Percentiles rank a stretch among this genome's conserved stretches.
These are phyloP conservation scores for Albophoma yamanashiensis DNA, from an alignment of 2,329 filamentous ascomycete genomes.

Conservation along the genomic window DNA sequence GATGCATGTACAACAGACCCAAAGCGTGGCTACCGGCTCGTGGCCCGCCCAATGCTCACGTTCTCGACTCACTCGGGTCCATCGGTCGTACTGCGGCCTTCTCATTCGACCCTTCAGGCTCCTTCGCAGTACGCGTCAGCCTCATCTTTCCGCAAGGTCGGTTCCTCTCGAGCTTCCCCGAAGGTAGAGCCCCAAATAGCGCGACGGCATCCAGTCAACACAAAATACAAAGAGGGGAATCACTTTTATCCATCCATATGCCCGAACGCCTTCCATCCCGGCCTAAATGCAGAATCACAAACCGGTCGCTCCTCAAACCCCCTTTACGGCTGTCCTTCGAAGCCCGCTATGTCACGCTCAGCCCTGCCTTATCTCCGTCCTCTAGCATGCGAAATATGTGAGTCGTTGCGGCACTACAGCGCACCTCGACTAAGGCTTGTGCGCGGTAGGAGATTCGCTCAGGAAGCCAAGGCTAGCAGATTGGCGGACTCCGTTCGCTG, in stretches of 20 bases:
- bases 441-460: conserved; percentile 12
- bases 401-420: neutral
- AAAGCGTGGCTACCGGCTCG: neutral
- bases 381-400: neutral
- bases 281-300: conserved; percentile 1
- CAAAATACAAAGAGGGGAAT: conserved; percentile 14
- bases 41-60: neutral
- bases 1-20: neutral
- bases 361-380: neutral
- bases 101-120: neutral
- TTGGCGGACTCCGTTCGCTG: conserved; percentile 12
- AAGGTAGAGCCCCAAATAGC: neutral
- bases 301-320: neutral
- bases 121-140: neutral
- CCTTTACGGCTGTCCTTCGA: neutral
- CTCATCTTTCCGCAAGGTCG: neutral
- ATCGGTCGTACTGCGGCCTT: neutral
- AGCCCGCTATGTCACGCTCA: neutral
- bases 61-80: neutral
- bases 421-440: conserved; percentile 9
- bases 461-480: conserved; percentile 8
- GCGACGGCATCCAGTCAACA: neutral
- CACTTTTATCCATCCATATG: conserved; percentile 8
- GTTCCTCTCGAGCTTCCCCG: neutral
- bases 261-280: conserved; percentile 11